A percentile compares a stretch with the other conserved stretches of the same genome.
Conservation (phyloP, 2,329 filamentous ascomycete genomes). For the Curvularia hawaiiensis region DNA sequence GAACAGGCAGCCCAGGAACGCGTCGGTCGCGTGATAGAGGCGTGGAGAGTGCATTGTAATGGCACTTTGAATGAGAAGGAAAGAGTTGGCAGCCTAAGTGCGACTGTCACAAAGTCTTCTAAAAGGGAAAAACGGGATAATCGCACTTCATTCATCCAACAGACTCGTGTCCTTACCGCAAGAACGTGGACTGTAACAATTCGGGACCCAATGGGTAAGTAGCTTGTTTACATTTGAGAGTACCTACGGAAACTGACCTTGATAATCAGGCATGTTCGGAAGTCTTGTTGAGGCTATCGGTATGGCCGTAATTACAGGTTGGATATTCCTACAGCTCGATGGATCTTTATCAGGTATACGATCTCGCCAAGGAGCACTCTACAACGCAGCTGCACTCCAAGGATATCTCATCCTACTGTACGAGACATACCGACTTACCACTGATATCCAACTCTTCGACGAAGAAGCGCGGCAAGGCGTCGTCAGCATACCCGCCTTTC, state of each 20-base stretch:
- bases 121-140: conserved; percentile 35
- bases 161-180: conserved; percentile 68
- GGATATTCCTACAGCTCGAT: conserved; percentile 71
- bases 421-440: conserved; percentile 74
- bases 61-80: conserved; percentile 22
- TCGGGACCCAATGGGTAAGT: conserved; percentile 71
- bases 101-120: conserved; percentile 3
- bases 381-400: conserved; percentile 73
- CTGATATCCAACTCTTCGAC: conserved; percentile 78
- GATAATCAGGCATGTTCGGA: conserved; percentile 59
- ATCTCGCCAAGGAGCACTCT: conserved; percentile 74
- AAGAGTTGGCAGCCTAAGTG: conserved; percentile 2
- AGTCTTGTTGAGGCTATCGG: conserved; percentile 71
- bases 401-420: conserved; percentile 78
- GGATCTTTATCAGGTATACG: conserved; percentile 73
- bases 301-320: conserved; percentile 75
- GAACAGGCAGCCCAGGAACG: conserved; percentile 65
- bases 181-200: conserved; percentile 74
- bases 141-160: conserved; percentile 64
- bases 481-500: conserved; percentile 70
- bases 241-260: not conserved
- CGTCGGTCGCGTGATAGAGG: conserved; percentile 64
- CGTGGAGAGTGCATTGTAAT: conserved; percentile 57
- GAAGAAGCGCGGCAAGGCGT: conserved; percentile 76
- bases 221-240: not conserved